A percentile compares a stretch with the other conserved stretches of the same genome.
Conservation (phyloP, 2,329 filamentous ascomycete genomes). For the Alternaria infectoria region DNA sequence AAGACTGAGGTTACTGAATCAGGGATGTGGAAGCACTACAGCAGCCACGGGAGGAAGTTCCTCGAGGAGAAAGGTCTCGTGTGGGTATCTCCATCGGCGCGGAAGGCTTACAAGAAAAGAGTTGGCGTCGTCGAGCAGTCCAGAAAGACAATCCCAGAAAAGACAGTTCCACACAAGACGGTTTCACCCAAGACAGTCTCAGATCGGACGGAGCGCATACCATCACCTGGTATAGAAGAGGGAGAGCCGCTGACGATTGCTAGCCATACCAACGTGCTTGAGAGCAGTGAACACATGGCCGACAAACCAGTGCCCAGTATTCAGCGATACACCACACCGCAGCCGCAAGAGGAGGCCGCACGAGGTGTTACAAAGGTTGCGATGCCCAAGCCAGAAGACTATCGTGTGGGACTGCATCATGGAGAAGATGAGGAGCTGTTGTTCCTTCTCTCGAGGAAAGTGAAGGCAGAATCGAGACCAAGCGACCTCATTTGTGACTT, state of each 20-base stretch:
- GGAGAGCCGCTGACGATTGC: neutral
- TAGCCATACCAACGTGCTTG: neutral
- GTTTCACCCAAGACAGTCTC: neutral
- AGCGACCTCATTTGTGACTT: neutral
- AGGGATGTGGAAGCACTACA: neutral
- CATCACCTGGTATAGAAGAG: neutral
- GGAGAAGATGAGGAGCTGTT: neutral
- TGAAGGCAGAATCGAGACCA: neutral
- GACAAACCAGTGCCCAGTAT: neutral
- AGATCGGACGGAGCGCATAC: neutral
- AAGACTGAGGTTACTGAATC: neutral
- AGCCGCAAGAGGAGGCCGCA: neutral
- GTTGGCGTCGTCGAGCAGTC: neutral
- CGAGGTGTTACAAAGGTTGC: neutral
- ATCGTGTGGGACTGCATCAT: neutral
- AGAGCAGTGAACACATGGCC: neutral
- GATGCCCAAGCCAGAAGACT: neutral
- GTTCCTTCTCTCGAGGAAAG: neutral
- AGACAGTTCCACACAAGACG: neutral
- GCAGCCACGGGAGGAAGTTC: neutral
- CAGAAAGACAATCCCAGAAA: neutral
- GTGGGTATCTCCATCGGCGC: neutral
- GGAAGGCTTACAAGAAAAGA: neutral
- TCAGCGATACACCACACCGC: neutral
- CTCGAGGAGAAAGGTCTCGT: neutral